Evolutionary conservation across 2,329 filamentous ascomycete species (phyloP), one percentile per base, ranked within the genome.

Genomic region (Thielaviopsis populi): DNA sequence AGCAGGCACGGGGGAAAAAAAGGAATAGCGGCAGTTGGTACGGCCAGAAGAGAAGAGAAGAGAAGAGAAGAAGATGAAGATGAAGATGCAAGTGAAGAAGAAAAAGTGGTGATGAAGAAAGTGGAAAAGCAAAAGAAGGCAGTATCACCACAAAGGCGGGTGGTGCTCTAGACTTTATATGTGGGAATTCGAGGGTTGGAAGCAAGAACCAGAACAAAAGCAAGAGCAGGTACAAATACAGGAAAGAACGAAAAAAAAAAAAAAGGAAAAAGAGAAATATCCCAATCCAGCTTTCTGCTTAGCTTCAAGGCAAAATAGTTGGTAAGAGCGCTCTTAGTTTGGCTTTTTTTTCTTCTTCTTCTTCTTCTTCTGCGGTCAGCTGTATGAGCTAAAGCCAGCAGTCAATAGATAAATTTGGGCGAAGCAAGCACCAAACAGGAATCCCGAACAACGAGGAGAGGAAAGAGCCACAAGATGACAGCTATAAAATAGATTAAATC

Each of bases 401-500:
- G 33, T 4, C 33, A 54, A 54, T 33, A 54, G 27, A 30, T 53
- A 53, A 53, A 53, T 53, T 53, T 53, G 48, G 22, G 27, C 27
- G 48, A 54, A 54, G 50, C 50, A 54, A 54, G 50, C 27, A 30
- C 50, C 50, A 54, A 27, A 33, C 33, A 54, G 24, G 50, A 54
- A 54, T 33, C 27, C 50, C 24, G 50, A 54, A 54, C 13, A 17
- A 13, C 50, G 27, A 54, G 50, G 50, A 54, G 27, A 54, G 50
- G 50, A 54, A 54, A 24, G 50, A 33, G 50, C 50, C 50, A 33
- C 24, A 30, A 33, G 3, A 24, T 54, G 50, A 17, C 50, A 33
- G 24, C 24, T 33, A 54, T 54, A 54, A 54, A 54, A 54, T 54
- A 8, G 50, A 54, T 54, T 54, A 54, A 54, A 54, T 54, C 13